Evolutionary conservation across 495 filamentous ascomycete species (phyloP).

Genomic region (Lepraria neglecta): DNA sequence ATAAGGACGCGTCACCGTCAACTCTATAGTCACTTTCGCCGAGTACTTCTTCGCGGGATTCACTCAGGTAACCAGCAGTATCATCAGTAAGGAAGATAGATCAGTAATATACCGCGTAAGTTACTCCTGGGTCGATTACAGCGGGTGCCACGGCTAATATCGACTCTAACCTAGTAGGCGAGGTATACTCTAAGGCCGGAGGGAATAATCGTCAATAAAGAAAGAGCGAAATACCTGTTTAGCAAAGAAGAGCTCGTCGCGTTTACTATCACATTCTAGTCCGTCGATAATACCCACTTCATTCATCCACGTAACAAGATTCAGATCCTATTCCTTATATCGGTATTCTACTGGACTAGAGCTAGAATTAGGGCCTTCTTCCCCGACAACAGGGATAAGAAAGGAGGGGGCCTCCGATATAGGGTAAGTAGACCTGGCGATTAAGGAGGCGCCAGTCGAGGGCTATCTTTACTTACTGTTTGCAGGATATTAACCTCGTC

Average conservation of each 20-base stretch:
- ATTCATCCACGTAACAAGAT: constrained; percentile 16
- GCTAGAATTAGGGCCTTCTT: constrained; percentile 4
- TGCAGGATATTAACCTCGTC: constrained; percentile 1
- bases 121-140: background rate
- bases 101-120: constrained; percentile 4
- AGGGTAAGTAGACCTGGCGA: background rate
- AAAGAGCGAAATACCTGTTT: constrained; percentile 18
- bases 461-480: background rate
- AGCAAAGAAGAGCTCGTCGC: constrained; percentile 14
- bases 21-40: constrained; percentile 16
- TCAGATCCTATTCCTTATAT: constrained; percentile 2
- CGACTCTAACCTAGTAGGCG: constrained; percentile 10
- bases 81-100: constrained; percentile 16
- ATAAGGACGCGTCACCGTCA: background rate
- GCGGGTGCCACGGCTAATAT: background rate
- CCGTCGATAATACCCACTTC: constrained; percentile 35
- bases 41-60: constrained; percentile 21
- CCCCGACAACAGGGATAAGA: background rate
- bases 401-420: background rate
- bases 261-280: constrained; percentile 48
- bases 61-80: constrained; percentile 16
- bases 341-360: background rate
- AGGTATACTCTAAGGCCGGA: constrained; percentile 12
- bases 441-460: background rate
- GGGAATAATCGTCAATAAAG: constrained; percentile 15